phyloP scores from a whole-genome alignment of 768 basidiomycete species.

The Psilocybe cyanescens region DNA sequence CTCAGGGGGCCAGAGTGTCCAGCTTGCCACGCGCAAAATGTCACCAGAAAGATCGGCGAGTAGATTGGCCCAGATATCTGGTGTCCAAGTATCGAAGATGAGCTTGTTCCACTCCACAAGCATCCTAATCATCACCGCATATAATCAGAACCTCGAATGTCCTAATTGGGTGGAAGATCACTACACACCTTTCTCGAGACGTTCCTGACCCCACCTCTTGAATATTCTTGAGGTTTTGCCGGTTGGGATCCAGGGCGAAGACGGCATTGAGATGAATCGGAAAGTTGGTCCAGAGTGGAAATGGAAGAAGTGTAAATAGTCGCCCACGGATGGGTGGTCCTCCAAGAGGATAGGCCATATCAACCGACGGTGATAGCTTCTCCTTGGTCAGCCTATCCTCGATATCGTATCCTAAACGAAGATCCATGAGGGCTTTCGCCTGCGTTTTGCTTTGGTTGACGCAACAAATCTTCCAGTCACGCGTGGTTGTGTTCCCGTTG shows the following conservation, averaged over 20 bases:
- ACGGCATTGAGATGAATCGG: conserved; percentile 47
- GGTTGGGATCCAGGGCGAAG: conserved; percentile 46
- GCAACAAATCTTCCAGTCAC: conserved; percentile 33
- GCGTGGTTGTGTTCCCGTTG: conserved; percentile 1
- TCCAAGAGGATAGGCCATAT: conserved; percentile 35
- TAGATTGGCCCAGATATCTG: conserved; percentile 40
- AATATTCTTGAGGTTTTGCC: conserved; percentile 47
- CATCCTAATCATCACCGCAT: conserved; percentile 29
- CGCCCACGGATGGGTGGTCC: conserved; percentile 30
- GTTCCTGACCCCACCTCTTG: conserved; percentile 40
- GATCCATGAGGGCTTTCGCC: conserved; percentile 21
- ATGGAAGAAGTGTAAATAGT: conserved; percentile 50
- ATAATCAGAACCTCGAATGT: not conserved
- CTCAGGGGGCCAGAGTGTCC: conserved; percentile 19
- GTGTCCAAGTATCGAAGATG: conserved; percentile 45
- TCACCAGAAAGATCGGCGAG: conserved; percentile 30
- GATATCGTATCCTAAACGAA: conserved; percentile 32
- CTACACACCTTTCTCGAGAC: conserved; percentile 41
- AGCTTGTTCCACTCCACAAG: conserved; percentile 51
- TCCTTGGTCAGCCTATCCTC: conserved; percentile 32
- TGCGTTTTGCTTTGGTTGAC: conserved; percentile 26
- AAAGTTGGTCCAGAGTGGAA: conserved; percentile 44
- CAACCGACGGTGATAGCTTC: conserved; percentile 42
- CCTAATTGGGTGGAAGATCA: conserved; percentile 3
- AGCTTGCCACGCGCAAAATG: not conserved